Conservation (phyloP, 225 moss, liverwort and hornwort species). For the Bryoerythrophyllum caledonicum region DNA sequence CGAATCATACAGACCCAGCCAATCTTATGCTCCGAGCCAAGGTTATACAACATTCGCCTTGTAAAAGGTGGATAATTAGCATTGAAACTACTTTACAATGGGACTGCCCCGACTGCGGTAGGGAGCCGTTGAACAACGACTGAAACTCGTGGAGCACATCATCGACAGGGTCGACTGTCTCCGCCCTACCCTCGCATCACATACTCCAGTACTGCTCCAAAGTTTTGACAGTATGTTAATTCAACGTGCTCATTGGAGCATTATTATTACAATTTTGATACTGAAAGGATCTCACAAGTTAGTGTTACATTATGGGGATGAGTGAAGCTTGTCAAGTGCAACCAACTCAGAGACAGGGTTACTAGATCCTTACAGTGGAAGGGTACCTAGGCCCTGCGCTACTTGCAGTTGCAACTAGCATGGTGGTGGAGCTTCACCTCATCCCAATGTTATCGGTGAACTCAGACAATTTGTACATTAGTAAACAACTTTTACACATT, state of each 20-base stretch:
- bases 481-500: slow-evolving; percentile 47
- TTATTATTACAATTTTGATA: slow-evolving; percentile 59
- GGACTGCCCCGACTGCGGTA: too few species aligned
- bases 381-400: slow-evolving; percentile 15
- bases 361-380: too few species aligned
- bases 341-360: slow-evolving; percentile 22
- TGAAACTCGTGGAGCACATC: too few species aligned
- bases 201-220: too few species aligned
- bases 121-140: too few species aligned
- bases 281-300: slow-evolving; percentile 47
- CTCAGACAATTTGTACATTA: slow-evolving; percentile 53
- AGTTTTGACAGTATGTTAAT: slow-evolving; percentile 56
- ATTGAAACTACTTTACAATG: slow-evolving; percentile 3
- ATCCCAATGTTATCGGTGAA: slow-evolving; percentile 45
- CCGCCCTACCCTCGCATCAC: too few species aligned
- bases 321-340: slow-evolving; percentile 42
- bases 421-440: slow-evolving; percentile 46
- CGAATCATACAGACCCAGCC: slow-evolving; percentile 18
- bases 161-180: too few species aligned
- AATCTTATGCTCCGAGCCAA: slow-evolving; percentile 21
- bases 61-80: too few species aligned
- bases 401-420: slow-evolving; percentile 17
- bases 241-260: slow-evolving; percentile 43
- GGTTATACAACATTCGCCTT: too few species aligned
- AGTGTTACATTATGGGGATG: slow-evolving; percentile 52